Evolutionary conservation across 2,329 filamentous ascomycete species (phyloP), one percentile per base, ranked within the genome.

Genomic region (Talaromyces sp.): DNA sequence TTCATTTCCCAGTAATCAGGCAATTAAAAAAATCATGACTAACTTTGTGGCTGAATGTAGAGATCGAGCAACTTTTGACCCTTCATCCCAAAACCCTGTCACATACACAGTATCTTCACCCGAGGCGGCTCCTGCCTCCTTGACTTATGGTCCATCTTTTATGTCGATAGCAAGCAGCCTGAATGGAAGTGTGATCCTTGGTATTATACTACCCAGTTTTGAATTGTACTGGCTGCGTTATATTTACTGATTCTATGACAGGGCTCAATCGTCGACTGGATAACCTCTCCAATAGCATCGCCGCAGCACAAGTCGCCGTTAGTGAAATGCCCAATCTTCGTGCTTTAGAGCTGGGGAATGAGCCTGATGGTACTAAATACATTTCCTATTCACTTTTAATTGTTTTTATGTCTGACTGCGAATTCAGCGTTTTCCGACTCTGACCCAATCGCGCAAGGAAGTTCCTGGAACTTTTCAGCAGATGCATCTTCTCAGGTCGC

Each of bases 331-430:
- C 63, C 4, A 85, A 84, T 63, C 68, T 85, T 11, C 72, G 80
- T 19, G 81, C 83, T 2, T 81, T 85, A 36, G 83, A 86, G 66
- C 72, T 85, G 1, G 83, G 83, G 1, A 85, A 85, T 65, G 83
- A 85, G 60, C 83, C 84, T 3, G 81, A 85, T 63, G 84, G 82
- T 83, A 66, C 8, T 8, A 30, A 30, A 30, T 30, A 30, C 28
- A 5, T 30, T 30, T 30, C 28, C 22, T 30, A 3, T 30, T 30
- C 28, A 30, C 28, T 30, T 30, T 30, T 8, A 30, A 10, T 33
- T 33, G 10, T 33, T 10, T 11, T 10, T 3, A 33, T 33, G 32
- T 33, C 32, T 33, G 32, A 33, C 9, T 11, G 2, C 10, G 32
- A 11, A 33, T 33, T 33, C 17, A 72, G 69, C 72, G 61, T 72